These are phyloP conservation scores for Thozetella sp. DNA, from an alignment of 495 filamentous ascomycete genomes.

Conservation along the genomic window DNA sequence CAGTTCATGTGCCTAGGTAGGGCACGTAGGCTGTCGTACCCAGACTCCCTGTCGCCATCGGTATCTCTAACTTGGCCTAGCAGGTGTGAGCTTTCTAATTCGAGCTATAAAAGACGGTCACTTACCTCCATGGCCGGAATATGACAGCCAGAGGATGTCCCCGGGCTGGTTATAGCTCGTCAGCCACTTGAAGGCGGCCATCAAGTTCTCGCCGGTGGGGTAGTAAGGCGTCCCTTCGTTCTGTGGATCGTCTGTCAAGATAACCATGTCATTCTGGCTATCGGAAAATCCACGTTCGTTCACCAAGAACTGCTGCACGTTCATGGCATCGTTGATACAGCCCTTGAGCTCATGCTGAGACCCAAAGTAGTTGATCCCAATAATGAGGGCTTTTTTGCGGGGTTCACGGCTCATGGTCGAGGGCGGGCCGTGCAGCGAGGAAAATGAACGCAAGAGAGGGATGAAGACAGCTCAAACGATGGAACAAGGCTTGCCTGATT, in stretches of 20 bases:
- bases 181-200: slow-evolving; percentile 60
- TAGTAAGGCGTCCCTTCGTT: slow-evolving; percentile 50
- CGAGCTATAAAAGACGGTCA: not conserved
- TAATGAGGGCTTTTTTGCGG: slow-evolving; percentile 58
- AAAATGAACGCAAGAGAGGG: too few relatives aligned
- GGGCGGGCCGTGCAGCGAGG: not conserved
- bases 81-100: not conserved
- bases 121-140: slow-evolving; percentile 60
- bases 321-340: slow-evolving; percentile 58
- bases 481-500: not conserved
- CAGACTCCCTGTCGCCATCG: slow-evolving; percentile 43
- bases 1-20: slow-evolving; percentile 5
- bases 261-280: slow-evolving; percentile 51
- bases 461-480: too few relatives aligned
- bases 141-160: slow-evolving; percentile 54
- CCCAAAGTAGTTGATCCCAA: slow-evolving; percentile 66
- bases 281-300: slow-evolving; percentile 49
- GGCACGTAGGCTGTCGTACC: slow-evolving; percentile 22
- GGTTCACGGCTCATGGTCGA: slow-evolving; percentile 17
- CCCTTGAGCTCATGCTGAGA: slow-evolving; percentile 49
- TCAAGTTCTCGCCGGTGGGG: slow-evolving; percentile 57
- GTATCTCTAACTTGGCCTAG: slow-evolving; percentile 45
- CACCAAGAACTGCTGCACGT: slow-evolving; percentile 46
- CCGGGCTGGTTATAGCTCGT: slow-evolving; percentile 48
- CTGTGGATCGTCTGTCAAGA: slow-evolving; percentile 50